Percentiles rank a stretch among this genome's conserved stretches.
Conservation (phyloP, 257 asterid genomes). For the Solanum pimpinellifolium region DNA sequence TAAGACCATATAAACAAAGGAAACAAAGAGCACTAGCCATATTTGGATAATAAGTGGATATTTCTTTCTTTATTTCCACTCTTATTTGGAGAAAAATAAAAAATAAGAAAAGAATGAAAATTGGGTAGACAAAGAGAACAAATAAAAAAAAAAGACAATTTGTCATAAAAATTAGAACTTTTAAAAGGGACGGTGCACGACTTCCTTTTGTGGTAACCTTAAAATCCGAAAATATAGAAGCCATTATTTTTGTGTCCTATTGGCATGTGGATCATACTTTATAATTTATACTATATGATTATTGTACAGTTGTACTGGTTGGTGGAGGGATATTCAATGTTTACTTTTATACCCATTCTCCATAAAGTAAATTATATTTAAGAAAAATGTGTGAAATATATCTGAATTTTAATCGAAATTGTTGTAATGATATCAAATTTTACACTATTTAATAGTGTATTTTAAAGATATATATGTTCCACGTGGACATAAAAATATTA, state of each 20-base stretch:
- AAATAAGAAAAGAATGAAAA: not conserved
- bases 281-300: too few relatives aligned
- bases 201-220: not conserved
- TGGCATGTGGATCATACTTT: not conserved
- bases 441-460: too few relatives aligned
- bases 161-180: not conserved
- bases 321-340: not conserved
- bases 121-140: not conserved
- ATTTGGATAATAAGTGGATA: not conserved
- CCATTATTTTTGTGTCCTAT: not conserved
- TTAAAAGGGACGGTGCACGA: not conserved
- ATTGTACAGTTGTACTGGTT: not conserved
- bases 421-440: accelerated
- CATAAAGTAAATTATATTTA: not conserved
- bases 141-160: not conserved
- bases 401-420: too few relatives aligned
- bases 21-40: not conserved
- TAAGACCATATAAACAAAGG: not conserved
- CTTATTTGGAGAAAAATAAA: not conserved
- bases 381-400: too few relatives aligned
- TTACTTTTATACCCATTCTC: not conserved
- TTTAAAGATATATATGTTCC: too few relatives aligned
- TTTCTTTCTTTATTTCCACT: not conserved
- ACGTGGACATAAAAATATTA: too few relatives aligned
- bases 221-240: not conserved